Conservation (phyloP, 305 asterid genomes). For the Plantago rigida region DNA sequence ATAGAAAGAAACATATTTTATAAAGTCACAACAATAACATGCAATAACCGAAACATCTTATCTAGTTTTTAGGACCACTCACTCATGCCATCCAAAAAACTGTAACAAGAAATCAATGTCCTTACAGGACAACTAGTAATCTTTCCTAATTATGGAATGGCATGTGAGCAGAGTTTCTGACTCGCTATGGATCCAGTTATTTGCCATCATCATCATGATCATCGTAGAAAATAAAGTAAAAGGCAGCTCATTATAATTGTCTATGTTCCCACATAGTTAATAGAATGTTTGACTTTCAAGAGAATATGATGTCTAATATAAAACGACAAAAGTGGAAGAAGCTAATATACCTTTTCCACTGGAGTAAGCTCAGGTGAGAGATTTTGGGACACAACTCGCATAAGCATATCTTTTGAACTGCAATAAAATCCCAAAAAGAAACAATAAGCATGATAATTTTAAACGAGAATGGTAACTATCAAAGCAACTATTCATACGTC, state of each 20-base stretch:
- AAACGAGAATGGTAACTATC: neutral
- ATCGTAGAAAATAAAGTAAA: too few species aligned
- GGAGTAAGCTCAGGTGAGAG: slow-evolving; percentile 76
- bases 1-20: slow-evolving; percentile 19
- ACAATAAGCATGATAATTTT: slow-evolving; percentile 19
- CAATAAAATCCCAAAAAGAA: slow-evolving; percentile 30
- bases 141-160: too few species aligned
- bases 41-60: neutral
- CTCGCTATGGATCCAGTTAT: too few species aligned
- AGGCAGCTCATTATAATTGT: too few species aligned
- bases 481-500: slow-evolving; percentile 44
- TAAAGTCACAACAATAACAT: slow-evolving; percentile 12
- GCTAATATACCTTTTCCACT: slow-evolving; percentile 63
- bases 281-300: neutral
- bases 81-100: too few species aligned
- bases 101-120: too few species aligned
- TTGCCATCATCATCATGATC: too few species aligned
- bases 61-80: too few species aligned
- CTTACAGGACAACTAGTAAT: too few species aligned
- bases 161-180: too few species aligned
- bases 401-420: slow-evolving; percentile 86
- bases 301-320: slow-evolving; percentile 3
- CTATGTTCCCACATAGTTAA: too few species aligned
- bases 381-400: slow-evolving; percentile 85
- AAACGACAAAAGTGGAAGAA: slow-evolving; percentile 19